phyloP scores from a whole-genome alignment of 2,329 filamentous ascomycete genomes.

The Verticillium isaacii region DNA sequence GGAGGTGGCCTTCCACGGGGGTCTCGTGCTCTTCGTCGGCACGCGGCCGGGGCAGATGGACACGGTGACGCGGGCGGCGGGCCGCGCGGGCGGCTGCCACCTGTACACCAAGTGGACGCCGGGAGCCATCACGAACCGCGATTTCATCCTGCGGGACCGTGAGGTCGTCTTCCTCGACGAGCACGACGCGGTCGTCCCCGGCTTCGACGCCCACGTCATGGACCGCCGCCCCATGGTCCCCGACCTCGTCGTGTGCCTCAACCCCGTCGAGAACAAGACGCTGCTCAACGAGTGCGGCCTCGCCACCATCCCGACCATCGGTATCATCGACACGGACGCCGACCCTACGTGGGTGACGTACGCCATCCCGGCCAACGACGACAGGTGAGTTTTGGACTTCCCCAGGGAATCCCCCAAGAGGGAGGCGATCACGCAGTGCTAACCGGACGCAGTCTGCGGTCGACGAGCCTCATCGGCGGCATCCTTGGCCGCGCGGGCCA shows the following conservation, averaged over 20 bases:
- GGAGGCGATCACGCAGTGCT: background rate
- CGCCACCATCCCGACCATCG: slow-evolving; percentile 88
- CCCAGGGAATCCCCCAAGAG: background rate
- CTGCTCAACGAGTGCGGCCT: slow-evolving; percentile 86
- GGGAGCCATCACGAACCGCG: slow-evolving; percentile 86
- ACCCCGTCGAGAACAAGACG: slow-evolving; percentile 87
- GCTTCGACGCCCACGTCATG: slow-evolving; percentile 62
- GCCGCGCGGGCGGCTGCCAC: slow-evolving; percentile 75
- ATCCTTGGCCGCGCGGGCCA: slow-evolving; percentile 82
- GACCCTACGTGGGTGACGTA: slow-evolving; percentile 95
- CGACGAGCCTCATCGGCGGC: slow-evolving; percentile 75
- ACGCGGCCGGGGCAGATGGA: slow-evolving; percentile 78
- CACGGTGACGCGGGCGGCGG: slow-evolving; percentile 74
- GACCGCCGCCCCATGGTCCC: slow-evolving; percentile 68
- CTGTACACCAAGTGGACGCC: slow-evolving; percentile 92
- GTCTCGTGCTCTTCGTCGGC: slow-evolving; percentile 85
- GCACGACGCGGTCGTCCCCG: slow-evolving; percentile 54
- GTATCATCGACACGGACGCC: slow-evolving; percentile 87
- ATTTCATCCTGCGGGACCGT: slow-evolving; percentile 75
- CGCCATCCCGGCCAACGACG: slow-evolving; percentile 93
- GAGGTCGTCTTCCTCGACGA: slow-evolving; percentile 72
- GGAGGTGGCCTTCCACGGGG: slow-evolving; percentile 76
- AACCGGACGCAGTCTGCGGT: slow-evolving; percentile 59
- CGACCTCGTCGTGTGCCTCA: slow-evolving; percentile 88
- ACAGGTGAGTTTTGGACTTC: slow-evolving; percentile 57